Evolutionary conservation across 1,139 yeast species (phyloP), one percentile per base, ranked within the genome.

Genomic region (Saccharomyces hybrid): DNA sequence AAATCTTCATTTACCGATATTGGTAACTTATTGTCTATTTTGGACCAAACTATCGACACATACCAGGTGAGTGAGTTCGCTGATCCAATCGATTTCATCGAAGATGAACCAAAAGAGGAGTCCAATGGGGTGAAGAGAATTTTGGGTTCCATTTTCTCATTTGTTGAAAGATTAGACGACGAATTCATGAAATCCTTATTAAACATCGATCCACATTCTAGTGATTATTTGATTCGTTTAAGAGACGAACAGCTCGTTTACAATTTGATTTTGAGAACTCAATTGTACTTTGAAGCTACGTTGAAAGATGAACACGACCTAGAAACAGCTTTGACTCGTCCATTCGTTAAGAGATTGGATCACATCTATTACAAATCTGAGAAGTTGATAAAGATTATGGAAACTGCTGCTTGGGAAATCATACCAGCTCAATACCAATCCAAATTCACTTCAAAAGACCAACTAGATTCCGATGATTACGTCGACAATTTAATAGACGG

Each of bases 361-460:
- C 97, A 88, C 73, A 79, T 93, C 54, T 93, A 95, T 76, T 95
- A 85, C 81, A 95, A 95, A 77, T 95, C 97, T 51, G 80, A 81
- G 56, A 82, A 81, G 62, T 83, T 93, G 62, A 85, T 90, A 60
- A 73, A 76, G 54, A 78, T 83, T 56, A 79, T 82, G 60, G 99
- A 93, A 76, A 69, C 75, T 42, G 76, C 78, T 50, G 88, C 95
- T 19, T 88, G 96, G 96, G 73, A 74, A 44, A 70, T 70, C 50
- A 68, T 83, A 46, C 75, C 76, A 29, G 57, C 63, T 41, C 49
- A 48, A 26, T 65, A 68, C 50, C 54, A 60, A 23, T 62, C 69
- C 38, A 55, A 58, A 34, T 63, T 60, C 55, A 62, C 68, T 55
- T 66, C 60, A 57, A 66, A 57, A 49, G 70, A 64, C 50, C 65